Conservation (phyloP, 352 stramenopile species). For the Globisporangium rhizosaccharum region DNA sequence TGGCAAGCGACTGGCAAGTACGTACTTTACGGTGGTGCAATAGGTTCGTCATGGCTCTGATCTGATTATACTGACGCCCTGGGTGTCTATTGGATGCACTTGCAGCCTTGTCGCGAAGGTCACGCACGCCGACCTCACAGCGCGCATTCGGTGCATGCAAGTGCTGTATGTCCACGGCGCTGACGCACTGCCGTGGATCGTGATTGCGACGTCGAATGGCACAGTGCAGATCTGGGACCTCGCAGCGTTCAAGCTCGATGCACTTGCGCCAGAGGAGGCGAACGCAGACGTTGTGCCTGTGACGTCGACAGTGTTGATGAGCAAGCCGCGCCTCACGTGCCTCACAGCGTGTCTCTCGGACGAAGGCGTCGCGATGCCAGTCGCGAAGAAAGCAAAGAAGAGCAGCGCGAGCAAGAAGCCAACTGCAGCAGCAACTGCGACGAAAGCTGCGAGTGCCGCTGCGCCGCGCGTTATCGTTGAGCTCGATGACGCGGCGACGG, state of each 20-base stretch:
- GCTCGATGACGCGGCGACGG: constrained; percentile 23
- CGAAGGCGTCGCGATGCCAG: constrained; percentile 11
- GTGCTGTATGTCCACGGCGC: constrained; percentile 63
- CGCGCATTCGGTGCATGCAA: constrained; percentile 70
- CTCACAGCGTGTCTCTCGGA: constrained; percentile 55
- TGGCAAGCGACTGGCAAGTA: constrained; percentile 72
- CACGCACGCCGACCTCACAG: constrained; percentile 50
- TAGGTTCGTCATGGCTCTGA: too few species aligned
- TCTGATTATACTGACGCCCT: neutral
- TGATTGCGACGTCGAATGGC: constrained; percentile 71
- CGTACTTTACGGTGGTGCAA: constrained; percentile 13
- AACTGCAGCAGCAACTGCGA: constrained; percentile 11
- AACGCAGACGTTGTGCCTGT: constrained; percentile 54
- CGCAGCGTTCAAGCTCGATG: constrained; percentile 50
- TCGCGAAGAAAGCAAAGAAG: constrained; percentile 40
- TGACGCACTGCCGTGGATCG: constrained; percentile 55
- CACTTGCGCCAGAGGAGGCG: constrained; percentile 35
- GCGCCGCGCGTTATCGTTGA: constrained; percentile 70
- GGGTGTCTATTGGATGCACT: neutral
- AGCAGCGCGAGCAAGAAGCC: constrained; percentile 21
- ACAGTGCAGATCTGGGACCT: constrained; percentile 81
- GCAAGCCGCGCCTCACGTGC: constrained; percentile 70
- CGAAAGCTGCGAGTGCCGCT: constrained; percentile 20
- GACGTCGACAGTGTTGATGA: constrained; percentile 57
- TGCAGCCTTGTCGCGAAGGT: constrained; percentile 53